Conservation (phyloP, 2,329 filamentous ascomycete genomes). For the Ophiognomonia clavigignenti-juglandacearum region DNA sequence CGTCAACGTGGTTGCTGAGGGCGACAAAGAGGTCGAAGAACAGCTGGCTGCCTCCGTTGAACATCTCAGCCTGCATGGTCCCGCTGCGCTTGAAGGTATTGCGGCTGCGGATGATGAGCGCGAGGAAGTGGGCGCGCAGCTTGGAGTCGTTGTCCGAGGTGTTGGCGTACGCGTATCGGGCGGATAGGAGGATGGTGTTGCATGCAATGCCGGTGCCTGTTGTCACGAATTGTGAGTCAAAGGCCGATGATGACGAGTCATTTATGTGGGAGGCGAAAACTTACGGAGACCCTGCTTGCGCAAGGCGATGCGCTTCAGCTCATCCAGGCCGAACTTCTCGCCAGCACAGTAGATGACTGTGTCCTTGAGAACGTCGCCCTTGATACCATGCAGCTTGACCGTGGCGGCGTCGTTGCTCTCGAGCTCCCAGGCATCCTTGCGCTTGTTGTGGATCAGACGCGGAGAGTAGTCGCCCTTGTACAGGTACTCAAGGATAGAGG, state of each 20-base stretch:
- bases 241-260: constrained; percentile 4
- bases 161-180: constrained; percentile 84
- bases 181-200: constrained; percentile 78
- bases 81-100: constrained; percentile 89
- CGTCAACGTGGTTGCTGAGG: constrained; percentile 83
- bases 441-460: constrained; percentile 76
- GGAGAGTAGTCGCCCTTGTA: constrained; percentile 95
- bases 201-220: constrained; percentile 73
- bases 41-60: constrained; percentile 71
- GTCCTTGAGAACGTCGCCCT: constrained; percentile 73
- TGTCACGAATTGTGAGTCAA: constrained; percentile 34
- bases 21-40: constrained; percentile 95
- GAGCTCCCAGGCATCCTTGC: constrained; percentile 72
- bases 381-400: constrained; percentile 61
- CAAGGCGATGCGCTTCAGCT: constrained; percentile 78
- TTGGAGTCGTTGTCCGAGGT: constrained; percentile 90
- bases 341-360: constrained; percentile 89
- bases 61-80: constrained; percentile 96
- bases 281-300: constrained; percentile 82
- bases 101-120: constrained; percentile 83
- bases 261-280: constrained; percentile 21
- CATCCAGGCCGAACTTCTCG: constrained; percentile 75
- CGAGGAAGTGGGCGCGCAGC: constrained; percentile 83
- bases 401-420: constrained; percentile 62
- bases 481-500: constrained; percentile 82